Conservation (phyloP, 305 asterid species). For the Withania somnifera region DNA sequence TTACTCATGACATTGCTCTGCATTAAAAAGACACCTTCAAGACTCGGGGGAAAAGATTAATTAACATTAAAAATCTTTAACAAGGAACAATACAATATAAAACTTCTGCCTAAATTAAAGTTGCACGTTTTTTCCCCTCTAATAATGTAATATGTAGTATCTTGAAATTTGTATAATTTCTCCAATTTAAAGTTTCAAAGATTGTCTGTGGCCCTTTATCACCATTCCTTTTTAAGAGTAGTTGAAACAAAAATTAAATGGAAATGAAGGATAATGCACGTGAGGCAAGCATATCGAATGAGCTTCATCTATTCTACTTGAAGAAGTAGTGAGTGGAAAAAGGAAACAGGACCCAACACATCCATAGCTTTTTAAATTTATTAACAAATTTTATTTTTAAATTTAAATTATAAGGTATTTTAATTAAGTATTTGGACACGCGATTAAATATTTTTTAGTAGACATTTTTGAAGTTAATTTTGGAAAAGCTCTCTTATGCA, state of each 20-base stretch:
- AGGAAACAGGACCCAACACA: too few species aligned
- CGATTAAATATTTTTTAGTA: not conserved
- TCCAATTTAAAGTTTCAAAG: not conserved
- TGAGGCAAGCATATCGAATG: not conserved
- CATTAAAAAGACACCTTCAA: not conserved
- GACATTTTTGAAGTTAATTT: not conserved
- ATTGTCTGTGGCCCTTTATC: not conserved
- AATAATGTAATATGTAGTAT: not conserved
- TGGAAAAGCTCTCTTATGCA: not conserved
- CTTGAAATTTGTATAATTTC: not conserved
- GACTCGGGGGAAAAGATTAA: not conserved
- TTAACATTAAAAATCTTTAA: not conserved
- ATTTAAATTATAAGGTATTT: not conserved
- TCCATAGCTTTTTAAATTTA: too few species aligned
- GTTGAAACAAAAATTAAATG: not conserved
- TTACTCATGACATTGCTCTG: not conserved
- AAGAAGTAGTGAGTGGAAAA: conserved; percentile 12
- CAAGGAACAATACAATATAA: not conserved
- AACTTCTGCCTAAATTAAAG: not conserved
- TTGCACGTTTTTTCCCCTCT: not conserved
- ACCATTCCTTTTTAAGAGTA: not conserved
- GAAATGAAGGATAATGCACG: conserved; percentile 9
- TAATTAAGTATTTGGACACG: not conserved
- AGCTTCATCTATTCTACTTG: conserved; percentile 5
- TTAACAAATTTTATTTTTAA: not conserved